Conservation (phyloP, 164 flowering plant genomes). For the Annona squamosa region DNA sequence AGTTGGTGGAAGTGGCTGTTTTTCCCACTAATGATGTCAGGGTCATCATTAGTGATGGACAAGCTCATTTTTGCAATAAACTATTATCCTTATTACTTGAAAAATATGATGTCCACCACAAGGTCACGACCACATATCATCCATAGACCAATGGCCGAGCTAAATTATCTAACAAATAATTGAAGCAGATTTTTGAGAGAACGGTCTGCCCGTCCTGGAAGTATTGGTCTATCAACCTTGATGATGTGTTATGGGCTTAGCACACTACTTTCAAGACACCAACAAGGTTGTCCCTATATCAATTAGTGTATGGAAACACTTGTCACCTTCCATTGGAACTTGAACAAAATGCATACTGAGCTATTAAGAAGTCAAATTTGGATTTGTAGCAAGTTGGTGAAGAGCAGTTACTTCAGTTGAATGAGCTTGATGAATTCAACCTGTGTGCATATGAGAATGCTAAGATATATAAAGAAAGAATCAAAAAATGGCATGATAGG, state of each 20-base stretch:
- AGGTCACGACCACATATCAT: neutral
- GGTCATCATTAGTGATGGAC: neutral
- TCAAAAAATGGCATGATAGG: constrained; percentile 8
- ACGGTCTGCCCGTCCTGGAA: neutral
- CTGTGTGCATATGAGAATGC: constrained; percentile 10
- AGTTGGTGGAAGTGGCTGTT: too few relatives aligned
- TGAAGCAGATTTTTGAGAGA: neutral
- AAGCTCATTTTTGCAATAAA: too few relatives aligned
- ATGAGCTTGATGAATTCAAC: constrained; percentile 13
- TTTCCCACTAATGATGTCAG: too few relatives aligned
- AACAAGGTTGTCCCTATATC: neutral
- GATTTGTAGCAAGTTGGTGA: neutral
- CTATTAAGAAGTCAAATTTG: neutral
- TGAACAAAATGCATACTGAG: constrained; percentile 3
- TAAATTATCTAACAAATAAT: neutral
- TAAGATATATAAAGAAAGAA: constrained; percentile 6
- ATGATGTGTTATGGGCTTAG: neutral
- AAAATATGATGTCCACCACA: neutral
- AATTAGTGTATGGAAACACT: constrained; percentile 1
- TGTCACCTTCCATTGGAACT: constrained; percentile 9
- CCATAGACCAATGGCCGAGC: neutral
- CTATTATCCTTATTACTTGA: too few relatives aligned
- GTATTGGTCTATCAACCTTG: neutral
- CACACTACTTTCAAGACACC: constrained; percentile 8
- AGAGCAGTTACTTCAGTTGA: constrained; percentile 1